Evolutionary conservation across 352 stramenopile genomes (phyloP).

Genomic region (Phytopythium chamaehyphon): DNA sequence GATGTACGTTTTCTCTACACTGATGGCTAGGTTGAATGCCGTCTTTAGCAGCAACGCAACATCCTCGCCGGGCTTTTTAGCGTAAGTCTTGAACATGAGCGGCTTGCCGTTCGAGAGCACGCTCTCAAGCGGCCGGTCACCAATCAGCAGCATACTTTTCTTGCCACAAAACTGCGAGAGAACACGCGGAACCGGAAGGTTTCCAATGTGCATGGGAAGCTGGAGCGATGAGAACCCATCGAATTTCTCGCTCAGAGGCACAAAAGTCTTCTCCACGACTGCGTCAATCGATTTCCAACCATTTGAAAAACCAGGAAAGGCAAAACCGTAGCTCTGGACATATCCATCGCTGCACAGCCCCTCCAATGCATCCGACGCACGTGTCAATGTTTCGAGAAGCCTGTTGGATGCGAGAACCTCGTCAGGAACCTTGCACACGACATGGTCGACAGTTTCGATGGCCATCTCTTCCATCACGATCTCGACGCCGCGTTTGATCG

Average conservation of each 20-base stretch:
- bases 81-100: slow-evolving; percentile 46
- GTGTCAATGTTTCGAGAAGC: slow-evolving; percentile 28
- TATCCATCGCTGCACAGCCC: slow-evolving; percentile 31
- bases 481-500: slow-evolving; percentile 43
- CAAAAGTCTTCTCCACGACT: slow-evolving; percentile 42
- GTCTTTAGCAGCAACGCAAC: slow-evolving; percentile 68
- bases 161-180: slow-evolving; percentile 43
- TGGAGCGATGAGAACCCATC: slow-evolving; percentile 62
- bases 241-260: slow-evolving; percentile 35
- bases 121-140: slow-evolving; percentile 56
- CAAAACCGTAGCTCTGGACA: slow-evolving; percentile 68
- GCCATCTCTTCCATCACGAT: slow-evolving; percentile 44
- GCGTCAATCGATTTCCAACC: slow-evolving; percentile 22
- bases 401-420: slow-evolving; percentile 21
- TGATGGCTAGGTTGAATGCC: slow-evolving; percentile 80
- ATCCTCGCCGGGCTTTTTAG: slow-evolving; percentile 44
- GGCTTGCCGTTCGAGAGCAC: slow-evolving; percentile 65
- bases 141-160: slow-evolving; percentile 50
- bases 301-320: slow-evolving; percentile 12
- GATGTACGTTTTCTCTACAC: slow-evolving; percentile 79
- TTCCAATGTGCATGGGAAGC: slow-evolving; percentile 40
- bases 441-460: slow-evolving; percentile 63
- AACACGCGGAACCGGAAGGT: slow-evolving; percentile 21
- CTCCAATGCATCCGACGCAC: slow-evolving; percentile 35
- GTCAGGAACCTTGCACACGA: slow-evolving; percentile 58